phyloP scores from a whole-genome alignment of 257 asterid species.

The Solanum clarkiae region DNA sequence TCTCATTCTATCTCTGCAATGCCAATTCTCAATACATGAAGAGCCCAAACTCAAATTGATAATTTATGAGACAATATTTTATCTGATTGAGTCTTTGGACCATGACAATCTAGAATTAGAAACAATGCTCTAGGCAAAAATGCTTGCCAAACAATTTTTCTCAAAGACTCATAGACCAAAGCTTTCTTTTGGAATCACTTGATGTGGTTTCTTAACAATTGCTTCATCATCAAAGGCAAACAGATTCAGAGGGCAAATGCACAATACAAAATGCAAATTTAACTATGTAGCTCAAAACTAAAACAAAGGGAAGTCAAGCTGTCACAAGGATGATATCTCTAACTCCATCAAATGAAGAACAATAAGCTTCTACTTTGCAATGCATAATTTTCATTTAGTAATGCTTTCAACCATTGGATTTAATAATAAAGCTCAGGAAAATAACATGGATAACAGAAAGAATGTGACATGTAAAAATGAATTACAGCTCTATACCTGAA shows the following conservation, averaged over 20 bases:
- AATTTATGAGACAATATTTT: not conserved
- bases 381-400: not conserved
- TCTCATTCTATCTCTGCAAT: not conserved
- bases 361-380: not conserved
- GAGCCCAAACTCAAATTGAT: not conserved
- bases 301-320: not conserved
- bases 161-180: not conserved
- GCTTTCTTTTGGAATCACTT: not conserved
- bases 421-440: not conserved
- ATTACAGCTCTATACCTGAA: constrained; percentile 44
- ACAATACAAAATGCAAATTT: not conserved
- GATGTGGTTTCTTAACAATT: not conserved
- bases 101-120: not conserved
- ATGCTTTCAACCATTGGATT: not conserved
- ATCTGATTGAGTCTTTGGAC: not conserved
- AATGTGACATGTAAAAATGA: not conserved
- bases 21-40: not conserved
- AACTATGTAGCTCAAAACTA: not conserved
- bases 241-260: not conserved
- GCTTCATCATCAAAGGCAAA: not conserved
- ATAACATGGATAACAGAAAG: not conserved
- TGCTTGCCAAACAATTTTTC: not conserved
- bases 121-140: not conserved
- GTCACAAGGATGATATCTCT: not conserved
- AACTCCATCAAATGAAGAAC: not conserved